These are phyloP conservation scores for Guyanaporus albipodus DNA, from an alignment of 768 basidiomycete genomes.

Conservation along the genomic window DNA sequence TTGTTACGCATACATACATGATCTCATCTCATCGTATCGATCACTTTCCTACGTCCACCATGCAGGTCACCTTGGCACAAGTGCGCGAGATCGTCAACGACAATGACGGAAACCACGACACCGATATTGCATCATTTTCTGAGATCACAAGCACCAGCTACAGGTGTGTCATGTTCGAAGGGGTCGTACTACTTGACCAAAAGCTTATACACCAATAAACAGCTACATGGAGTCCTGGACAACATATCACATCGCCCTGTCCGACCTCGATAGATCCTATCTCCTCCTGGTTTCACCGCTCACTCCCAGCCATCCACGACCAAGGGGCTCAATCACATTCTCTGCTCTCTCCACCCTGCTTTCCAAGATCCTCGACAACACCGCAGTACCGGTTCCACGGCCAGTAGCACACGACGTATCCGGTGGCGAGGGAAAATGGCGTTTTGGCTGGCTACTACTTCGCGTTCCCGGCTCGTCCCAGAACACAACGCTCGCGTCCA, in stretches of 20 bases:
- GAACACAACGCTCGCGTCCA: conserved; percentile 34
- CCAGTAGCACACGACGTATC: conserved; percentile 47
- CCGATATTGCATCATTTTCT: conserved; percentile 15
- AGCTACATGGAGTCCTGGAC: conserved; percentile 27
- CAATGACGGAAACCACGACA: conserved; percentile 15
- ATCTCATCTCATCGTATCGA: background rate
- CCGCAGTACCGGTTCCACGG: conserved; percentile 48
- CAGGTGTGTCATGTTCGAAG: conserved; percentile 26
- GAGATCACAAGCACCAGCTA: conserved; percentile 26
- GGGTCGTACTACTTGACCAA: background rate
- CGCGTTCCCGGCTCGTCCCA: conserved; percentile 34
- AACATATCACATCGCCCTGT: conserved; percentile 28
- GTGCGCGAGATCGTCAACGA: conserved; percentile 29
- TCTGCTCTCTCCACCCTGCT: conserved; percentile 38
- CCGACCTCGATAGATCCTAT: conserved; percentile 23
- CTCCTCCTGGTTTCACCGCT: conserved; percentile 24
- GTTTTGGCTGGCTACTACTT: conserved; percentile 27
- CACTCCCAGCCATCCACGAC: conserved; percentile 4
- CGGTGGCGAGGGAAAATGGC: conserved; percentile 15
- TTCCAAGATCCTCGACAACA: conserved; percentile 38
- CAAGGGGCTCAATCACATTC: conserved; percentile 25
- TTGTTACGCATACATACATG: no score
- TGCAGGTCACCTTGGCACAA: conserved; percentile 26
- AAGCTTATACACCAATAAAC: background rate
- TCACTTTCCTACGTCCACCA: background rate